Evolutionary conservation across 768 basidiomycete genomes (phyloP).

Genomic region (Mycena filopes): DNA sequence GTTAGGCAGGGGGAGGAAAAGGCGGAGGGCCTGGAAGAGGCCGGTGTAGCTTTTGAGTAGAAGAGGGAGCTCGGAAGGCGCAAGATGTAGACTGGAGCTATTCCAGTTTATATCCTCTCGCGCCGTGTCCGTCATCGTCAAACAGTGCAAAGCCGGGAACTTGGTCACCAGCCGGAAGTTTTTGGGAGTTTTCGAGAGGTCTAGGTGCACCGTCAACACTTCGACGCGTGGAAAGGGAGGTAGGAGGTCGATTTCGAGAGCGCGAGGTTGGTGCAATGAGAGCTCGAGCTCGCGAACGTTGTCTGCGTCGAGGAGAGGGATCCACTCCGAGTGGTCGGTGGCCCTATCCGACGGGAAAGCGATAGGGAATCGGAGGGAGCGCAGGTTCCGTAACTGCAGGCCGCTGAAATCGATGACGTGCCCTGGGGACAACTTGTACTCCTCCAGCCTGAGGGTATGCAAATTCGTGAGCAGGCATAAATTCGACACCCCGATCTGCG

Average conservation of each 20-base stretch:
- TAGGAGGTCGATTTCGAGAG: background rate
- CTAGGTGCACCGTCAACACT: background rate
- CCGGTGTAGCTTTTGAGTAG: background rate
- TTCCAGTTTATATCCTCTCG: background rate
- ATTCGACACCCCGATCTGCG: background rate
- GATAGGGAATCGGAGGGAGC: background rate
- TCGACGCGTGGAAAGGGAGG: background rate
- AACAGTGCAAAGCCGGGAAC: background rate
- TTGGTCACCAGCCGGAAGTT: background rate
- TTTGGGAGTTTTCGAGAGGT: background rate
- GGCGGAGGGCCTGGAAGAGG: background rate
- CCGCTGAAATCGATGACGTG: background rate
- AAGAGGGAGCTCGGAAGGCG: too few relatives aligned
- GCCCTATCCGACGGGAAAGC: background rate
- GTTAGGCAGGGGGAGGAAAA: background rate
- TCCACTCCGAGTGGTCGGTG: background rate
- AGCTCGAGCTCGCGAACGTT: background rate
- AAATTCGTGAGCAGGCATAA: slow-evolving; percentile 1
- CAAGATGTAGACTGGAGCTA: background rate
- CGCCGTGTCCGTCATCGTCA: background rate
- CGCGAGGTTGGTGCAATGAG: background rate
- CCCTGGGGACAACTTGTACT: background rate
- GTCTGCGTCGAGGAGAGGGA: background rate
- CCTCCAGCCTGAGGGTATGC: background rate
- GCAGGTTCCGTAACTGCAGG: background rate